Evolutionary conservation across 768 basidiomycete genomes (phyloP).

Genomic region (Cystofilobasidium macerans): DNA sequence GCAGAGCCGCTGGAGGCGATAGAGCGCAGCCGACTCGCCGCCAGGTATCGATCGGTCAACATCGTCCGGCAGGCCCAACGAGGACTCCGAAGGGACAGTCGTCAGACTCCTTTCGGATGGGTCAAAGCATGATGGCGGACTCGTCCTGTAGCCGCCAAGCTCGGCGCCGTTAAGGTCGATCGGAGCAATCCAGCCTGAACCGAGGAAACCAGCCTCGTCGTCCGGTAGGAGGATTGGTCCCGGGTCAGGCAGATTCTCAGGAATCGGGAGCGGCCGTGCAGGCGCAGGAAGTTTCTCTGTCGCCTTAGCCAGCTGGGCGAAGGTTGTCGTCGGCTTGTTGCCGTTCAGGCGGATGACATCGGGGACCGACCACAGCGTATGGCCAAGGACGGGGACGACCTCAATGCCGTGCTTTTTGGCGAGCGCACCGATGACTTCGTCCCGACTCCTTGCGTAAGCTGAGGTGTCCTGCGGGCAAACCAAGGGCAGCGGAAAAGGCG

Average conservation of each 20-base stretch:
- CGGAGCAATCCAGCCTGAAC: not conserved
- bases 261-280: conserved; percentile 29
- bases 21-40: conserved; percentile 35
- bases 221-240: conserved; percentile 25
- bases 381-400: conserved; percentile 36
- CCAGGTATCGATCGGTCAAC: conserved; percentile 31
- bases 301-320: conserved; percentile 35
- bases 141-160: conserved; percentile 6
- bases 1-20: conserved; percentile 32
- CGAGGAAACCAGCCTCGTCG: not conserved
- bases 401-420: conserved; percentile 33
- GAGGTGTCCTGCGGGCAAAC: conserved; percentile 27
- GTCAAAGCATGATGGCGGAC: conserved; percentile 5
- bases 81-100: conserved; percentile 36
- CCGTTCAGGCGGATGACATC: conserved; percentile 34
- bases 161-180: conserved; percentile 13
- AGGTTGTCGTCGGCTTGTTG: conserved; percentile 36
- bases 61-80: conserved; percentile 32
- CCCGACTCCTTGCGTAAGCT: conserved; percentile 35
- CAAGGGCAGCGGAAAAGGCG: not conserved
- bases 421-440: conserved; percentile 32
- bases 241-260: conserved; percentile 32
- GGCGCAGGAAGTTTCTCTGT: conserved; percentile 33
- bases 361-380: conserved; percentile 38
- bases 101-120: not conserved